Percentiles rank a stretch among this genome's conserved stretches.
phyloP scores from a whole-genome alignment of 345 rosid species.

The Populus alba region DNA sequence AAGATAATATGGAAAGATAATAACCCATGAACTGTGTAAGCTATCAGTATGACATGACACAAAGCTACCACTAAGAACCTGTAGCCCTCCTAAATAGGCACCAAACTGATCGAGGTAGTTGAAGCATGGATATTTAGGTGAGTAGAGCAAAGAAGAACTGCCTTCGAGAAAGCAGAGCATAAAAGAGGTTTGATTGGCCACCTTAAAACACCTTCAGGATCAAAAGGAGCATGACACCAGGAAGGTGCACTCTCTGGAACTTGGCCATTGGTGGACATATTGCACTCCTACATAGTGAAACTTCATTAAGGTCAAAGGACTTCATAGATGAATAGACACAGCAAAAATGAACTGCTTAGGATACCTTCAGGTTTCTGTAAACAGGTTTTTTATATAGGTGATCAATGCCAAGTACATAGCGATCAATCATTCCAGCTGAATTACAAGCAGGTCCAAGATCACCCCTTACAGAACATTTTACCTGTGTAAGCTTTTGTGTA shows the following conservation, averaged over 20 bases:
- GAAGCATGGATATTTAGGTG: not conserved
- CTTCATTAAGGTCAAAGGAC: not conserved
- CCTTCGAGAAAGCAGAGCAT: not conserved
- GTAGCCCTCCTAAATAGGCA: not conserved
- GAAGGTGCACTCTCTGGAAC: constrained; percentile 38
- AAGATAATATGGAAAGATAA: not conserved
- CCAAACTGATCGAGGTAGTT: not conserved
- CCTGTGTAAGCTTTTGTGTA: constrained; percentile 17
- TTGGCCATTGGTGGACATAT: constrained; percentile 27
- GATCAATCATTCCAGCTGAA: constrained; percentile 49
- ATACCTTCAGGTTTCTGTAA: constrained; percentile 46
- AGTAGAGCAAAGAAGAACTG: not conserved
- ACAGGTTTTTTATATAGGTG: constrained; percentile 44
- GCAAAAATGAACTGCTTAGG: not conserved
- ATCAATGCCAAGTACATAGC: constrained; percentile 35
- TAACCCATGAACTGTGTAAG: not conserved
- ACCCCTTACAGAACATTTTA: constrained; percentile 45
- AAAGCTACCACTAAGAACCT: not conserved
- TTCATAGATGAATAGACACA: not conserved
- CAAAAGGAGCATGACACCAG: constrained; percentile 52
- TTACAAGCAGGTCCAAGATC: constrained; percentile 51
- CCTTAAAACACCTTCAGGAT: constrained; percentile 53
- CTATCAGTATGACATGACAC: not conserved
- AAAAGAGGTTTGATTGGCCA: constrained; percentile 6
- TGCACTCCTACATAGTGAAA: constrained; percentile 36